phyloP scores from a whole-genome alignment of 2,329 filamentous ascomycete species.

The Aspergillus pseudotamarii region DNA sequence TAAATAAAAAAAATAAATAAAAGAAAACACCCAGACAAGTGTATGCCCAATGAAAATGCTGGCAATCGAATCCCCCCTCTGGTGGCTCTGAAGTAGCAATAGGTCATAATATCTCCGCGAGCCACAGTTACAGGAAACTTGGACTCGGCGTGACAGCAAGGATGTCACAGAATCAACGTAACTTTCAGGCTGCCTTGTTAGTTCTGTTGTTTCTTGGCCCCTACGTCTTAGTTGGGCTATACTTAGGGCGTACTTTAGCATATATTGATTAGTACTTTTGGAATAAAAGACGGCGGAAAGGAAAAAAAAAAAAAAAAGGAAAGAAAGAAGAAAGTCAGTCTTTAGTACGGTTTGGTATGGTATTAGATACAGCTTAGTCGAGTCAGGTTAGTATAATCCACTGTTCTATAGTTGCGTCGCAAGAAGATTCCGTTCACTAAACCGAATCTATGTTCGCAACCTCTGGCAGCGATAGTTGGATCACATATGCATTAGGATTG shows the following conservation, averaged over 20 bases:
- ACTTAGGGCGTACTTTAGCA: conserved; percentile 1
- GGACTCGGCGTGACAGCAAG: not conserved
- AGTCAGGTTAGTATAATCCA: not conserved
- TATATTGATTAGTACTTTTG: conserved; percentile 1
- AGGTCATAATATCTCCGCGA: conserved; percentile 5
- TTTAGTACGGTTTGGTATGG: not conserved
- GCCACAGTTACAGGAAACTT: not conserved
- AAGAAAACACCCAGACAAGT: not conserved
- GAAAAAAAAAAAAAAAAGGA: not conserved
- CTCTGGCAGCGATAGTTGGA: not conserved
- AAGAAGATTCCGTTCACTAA: not conserved
- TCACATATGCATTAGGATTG: not conserved
- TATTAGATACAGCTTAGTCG: not conserved
- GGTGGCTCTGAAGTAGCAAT: not conserved
- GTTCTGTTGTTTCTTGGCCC: conserved; percentile 1
- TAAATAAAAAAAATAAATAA: too few species aligned
- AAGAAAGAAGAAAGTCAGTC: not conserved
- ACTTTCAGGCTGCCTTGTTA: conserved; percentile 9
- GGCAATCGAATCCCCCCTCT: too few species aligned
- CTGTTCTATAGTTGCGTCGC: not conserved
- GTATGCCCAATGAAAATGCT: not conserved
- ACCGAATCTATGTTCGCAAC: not conserved
- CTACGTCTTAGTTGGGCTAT: conserved; percentile 1
- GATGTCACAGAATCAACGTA: not conserved
- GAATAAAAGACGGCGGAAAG: not conserved